Evolutionary conservation across 352 stramenopile species (phyloP), one percentile per base, ranked within the genome.

Genomic region (Blastocystis hominis): DNA sequence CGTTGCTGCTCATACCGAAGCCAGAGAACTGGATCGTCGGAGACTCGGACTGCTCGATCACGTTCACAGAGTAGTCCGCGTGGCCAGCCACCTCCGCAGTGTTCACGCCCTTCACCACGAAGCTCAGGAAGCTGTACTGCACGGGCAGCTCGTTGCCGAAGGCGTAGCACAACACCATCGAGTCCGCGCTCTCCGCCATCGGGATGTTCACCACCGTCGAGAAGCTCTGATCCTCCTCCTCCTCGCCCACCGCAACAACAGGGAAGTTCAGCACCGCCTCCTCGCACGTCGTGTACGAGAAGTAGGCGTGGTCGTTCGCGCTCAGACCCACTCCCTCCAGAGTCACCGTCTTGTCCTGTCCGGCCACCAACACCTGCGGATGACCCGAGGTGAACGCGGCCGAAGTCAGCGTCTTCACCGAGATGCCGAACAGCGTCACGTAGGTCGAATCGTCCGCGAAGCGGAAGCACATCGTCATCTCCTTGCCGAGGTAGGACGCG

Each of bases 391-490:
- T 34, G 55, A 87, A 78, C 24, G 34, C 3, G 2, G 66, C 77
- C 9, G 53, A n/a, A 3, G 46, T 38, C n/a, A 87, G 77, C 53
- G 44, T 47, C 66, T 87, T 87, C n/a, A 87, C 66, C 30, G 53
- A 40, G 34, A 87, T 87, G 3, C 55, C 55, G 46, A 68, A 87
- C 42, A 87, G 77, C 34, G 77, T 42, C 15, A 87, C 62, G 55
- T 76, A 87, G 47, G 3, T 24, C 0, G 34, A 7, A 40, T 87
- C 66, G 20, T 87, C 66, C 13, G 77, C 62, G 66, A 78, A 87
- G 15, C 46, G 20, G 66, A 78, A 87, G 66, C 77, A 87, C 62
- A 87, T 87, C 62, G 44, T 78, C 34, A 78, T 55, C 36, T 2
- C 17, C 66, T 42, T 46, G 9, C 38, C 44, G 20, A 69, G 42